Evolutionary conservation across 139 green algal genomes (phyloP).

Genomic region (Haematococcus lacustris): DNA sequence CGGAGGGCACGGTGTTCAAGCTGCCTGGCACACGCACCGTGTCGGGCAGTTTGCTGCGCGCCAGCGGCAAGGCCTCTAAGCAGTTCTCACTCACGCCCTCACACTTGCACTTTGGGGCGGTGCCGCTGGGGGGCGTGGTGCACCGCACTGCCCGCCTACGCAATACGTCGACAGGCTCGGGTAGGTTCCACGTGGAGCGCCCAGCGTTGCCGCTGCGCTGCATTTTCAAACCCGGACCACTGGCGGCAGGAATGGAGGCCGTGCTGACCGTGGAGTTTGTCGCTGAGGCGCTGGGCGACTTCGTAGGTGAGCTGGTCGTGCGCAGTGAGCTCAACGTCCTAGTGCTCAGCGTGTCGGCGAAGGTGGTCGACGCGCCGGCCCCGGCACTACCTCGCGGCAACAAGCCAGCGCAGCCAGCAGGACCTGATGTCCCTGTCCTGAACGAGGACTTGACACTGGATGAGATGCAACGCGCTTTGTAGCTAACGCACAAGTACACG

Average conservation of each 20-base stretch:
- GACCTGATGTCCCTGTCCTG: too few relatives aligned
- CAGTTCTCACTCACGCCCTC: constrained; percentile 44
- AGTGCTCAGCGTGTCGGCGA: constrained; percentile 41
- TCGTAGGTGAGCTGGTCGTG: constrained; percentile 42
- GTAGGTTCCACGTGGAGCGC: constrained; percentile 32
- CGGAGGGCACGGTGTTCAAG: neutral
- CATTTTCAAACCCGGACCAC: constrained; percentile 37
- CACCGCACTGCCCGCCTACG: constrained; percentile 35
- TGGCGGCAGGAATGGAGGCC: constrained; percentile 52
- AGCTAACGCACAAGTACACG: too few relatives aligned
- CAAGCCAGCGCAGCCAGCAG: too few relatives aligned
- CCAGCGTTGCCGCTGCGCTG: constrained; percentile 40
- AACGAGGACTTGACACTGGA: too few relatives aligned
- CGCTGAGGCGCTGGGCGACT: constrained; percentile 39
- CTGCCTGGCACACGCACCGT: neutral
- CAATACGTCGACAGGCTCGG: constrained; percentile 46
- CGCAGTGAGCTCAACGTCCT: constrained; percentile 51
- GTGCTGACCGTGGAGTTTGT: constrained; percentile 48
- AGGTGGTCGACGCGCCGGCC: too few relatives aligned
- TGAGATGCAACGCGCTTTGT: too few relatives aligned
- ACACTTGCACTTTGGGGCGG: constrained; percentile 56
- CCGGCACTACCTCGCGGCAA: too few relatives aligned
- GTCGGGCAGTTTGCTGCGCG: constrained; percentile 12
- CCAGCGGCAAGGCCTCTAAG: constrained; percentile 19
- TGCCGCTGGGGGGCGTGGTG: constrained; percentile 29